Evolutionary conservation across 148 eudicot genomes (phyloP).

Genomic region (Rhododendron williamsianum): DNA sequence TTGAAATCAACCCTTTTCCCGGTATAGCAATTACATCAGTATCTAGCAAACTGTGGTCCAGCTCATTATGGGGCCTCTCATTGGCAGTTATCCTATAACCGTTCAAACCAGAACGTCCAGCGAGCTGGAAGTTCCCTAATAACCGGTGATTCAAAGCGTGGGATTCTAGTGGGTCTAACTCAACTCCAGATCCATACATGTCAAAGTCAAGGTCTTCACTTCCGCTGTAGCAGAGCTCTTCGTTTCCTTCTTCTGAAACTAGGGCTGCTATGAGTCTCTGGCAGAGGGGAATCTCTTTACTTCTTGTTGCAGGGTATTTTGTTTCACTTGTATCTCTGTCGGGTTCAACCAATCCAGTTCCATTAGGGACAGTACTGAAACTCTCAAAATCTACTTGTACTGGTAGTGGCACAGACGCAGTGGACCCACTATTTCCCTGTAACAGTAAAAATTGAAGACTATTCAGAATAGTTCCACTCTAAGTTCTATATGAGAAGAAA

Average conservation of each 20-base stretch:
- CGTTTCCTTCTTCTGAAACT: conserved; percentile 52
- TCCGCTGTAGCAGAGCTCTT: conserved; percentile 18
- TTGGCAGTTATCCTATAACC: conserved; percentile 29
- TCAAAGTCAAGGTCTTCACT: conserved; percentile 29
- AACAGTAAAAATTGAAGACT: conserved; percentile 1
- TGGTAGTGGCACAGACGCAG: conserved; percentile 19
- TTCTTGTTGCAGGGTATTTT: conserved; percentile 12
- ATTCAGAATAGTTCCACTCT: conserved; percentile 6
- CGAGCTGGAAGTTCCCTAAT: conserved; percentile 24
- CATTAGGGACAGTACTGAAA: conserved; percentile 21
- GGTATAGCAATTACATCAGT: conserved; percentile 21
- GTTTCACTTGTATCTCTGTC: conserved; percentile 20
- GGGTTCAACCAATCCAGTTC: conserved; percentile 23
- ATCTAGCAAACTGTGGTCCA: conserved; percentile 21
- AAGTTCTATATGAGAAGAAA: background rate
- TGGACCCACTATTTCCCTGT: conserved; percentile 27
- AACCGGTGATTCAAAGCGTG: conserved; percentile 19
- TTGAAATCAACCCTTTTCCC: conserved; percentile 21
- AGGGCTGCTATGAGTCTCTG: conserved; percentile 60
- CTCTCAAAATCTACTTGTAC: conserved; percentile 24
- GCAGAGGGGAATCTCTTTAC: conserved; percentile 33
- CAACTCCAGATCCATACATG: conserved; percentile 28
- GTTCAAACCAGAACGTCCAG: conserved; percentile 28
- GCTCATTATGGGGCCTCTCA: conserved; percentile 32
- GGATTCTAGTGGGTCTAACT: conserved; percentile 27